Evolutionary conservation across 139 green algal species (phyloP).

Genomic region (Chloropicon primus): DNA sequence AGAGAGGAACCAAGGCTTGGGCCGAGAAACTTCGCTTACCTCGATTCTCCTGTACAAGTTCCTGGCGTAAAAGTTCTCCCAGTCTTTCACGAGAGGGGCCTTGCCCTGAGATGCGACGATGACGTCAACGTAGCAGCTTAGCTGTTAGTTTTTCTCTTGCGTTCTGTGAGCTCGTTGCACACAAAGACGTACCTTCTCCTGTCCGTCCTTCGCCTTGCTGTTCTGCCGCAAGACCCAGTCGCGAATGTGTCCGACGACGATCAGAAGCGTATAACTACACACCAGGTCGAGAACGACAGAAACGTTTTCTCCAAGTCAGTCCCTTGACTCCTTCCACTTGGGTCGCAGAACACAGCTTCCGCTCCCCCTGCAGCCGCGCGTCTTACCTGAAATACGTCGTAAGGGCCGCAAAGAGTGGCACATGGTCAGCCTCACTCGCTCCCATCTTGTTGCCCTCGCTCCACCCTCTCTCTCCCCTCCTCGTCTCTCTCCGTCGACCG

Average conservation of each 20-base stretch:
- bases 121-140: neutral
- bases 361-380: too few species aligned
- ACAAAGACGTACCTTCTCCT: neutral
- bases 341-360: too few species aligned
- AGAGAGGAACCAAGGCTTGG: too few species aligned
- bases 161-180: too few species aligned
- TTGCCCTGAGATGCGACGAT: conserved; percentile 48
- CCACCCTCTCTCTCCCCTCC: neutral
- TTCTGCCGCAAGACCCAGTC: conserved; percentile 45
- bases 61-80: conserved; percentile 92
- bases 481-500: neutral
- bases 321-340: neutral
- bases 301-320: too few species aligned
- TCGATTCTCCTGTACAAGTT: conserved; percentile 31
- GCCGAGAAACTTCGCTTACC: too few species aligned
- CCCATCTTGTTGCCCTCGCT: neutral
- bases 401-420: neutral
- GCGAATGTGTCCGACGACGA: conserved; percentile 63
- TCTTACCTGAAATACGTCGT: neutral
- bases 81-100: conserved; percentile 67
- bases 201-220: neutral
- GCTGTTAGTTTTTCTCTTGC: neutral
- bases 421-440: neutral
- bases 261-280: conserved; percentile 39
- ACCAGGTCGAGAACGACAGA: too few species aligned